Evolutionary conservation across 805 yeast species (phyloP).

Genomic region (Pichia ethanolica): DNA sequence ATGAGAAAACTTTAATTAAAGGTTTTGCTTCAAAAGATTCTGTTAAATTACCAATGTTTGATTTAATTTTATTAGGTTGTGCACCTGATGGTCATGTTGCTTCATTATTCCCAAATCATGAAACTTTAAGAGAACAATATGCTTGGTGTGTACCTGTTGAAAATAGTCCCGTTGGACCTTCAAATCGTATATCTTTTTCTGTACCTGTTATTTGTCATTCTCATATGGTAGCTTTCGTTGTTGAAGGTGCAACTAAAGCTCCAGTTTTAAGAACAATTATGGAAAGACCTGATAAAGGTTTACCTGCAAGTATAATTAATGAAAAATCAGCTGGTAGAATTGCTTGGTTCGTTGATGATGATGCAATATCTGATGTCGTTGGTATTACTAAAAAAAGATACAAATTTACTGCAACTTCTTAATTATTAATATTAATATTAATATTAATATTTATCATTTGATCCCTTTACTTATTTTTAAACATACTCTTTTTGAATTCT

Average conservation of each 20-base stretch:
- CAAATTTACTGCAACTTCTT: slow-evolving; percentile 33
- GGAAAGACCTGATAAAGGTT: slow-evolving; percentile 95
- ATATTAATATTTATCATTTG: too few species aligned
- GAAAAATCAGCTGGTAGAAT: slow-evolving; percentile 97
- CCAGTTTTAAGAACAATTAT: slow-evolving; percentile 84
- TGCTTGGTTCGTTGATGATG: slow-evolving; percentile 95
- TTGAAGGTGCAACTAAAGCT: slow-evolving; percentile 93
- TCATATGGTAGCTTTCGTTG: slow-evolving; percentile 87
- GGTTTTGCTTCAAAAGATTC: slow-evolving; percentile 96
- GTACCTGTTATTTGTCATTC: slow-evolving; percentile 95
- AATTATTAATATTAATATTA: too few species aligned
- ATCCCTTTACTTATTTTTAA: not conserved
- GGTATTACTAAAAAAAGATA: slow-evolving; percentile 61
- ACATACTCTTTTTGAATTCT: too few species aligned
- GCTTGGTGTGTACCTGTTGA: slow-evolving; percentile 95
- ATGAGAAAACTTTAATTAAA: slow-evolving; percentile 77
- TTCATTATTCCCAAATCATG: slow-evolving; percentile 90
- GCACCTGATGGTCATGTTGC: slow-evolving; percentile 99
- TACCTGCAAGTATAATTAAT: slow-evolving; percentile 88
- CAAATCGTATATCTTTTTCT: slow-evolving; percentile 78
- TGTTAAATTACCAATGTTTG: slow-evolving; percentile 92
- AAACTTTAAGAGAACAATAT: slow-evolving; percentile 75
- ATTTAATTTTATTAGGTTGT: slow-evolving; percentile 84
- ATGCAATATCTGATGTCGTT: slow-evolving; percentile 74
- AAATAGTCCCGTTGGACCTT: slow-evolving; percentile 86